Evolutionary conservation across 2,329 filamentous ascomycete genomes (phyloP).

Genomic region (Epichloe typhina): DNA sequence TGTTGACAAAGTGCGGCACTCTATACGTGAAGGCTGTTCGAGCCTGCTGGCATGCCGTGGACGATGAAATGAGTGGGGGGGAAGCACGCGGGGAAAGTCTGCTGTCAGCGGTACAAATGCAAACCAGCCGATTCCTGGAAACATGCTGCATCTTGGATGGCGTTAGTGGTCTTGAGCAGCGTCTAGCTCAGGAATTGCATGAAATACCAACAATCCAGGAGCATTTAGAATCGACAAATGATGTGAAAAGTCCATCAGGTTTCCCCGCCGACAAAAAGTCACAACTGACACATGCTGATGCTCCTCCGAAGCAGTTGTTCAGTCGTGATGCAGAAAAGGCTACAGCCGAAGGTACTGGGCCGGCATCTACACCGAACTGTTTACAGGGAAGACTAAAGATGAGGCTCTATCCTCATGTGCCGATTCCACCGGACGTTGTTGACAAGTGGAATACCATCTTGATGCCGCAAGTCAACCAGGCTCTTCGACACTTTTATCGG

Average conservation of each 20-base stretch:
- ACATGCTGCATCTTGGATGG: conserved; percentile 48
- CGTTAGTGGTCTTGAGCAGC: conserved; percentile 41
- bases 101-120: conserved; percentile 38
- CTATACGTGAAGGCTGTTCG: conserved; percentile 65
- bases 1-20: conserved; percentile 57
- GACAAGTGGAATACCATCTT: conserved; percentile 60
- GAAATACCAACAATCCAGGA: conserved; percentile 7
- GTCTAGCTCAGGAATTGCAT: conserved; percentile 34
- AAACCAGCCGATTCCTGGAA: conserved; percentile 44
- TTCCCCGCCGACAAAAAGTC: conserved; percentile 3
- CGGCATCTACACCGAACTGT: not conserved
- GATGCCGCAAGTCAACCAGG: conserved; percentile 60
- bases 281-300: not conserved
- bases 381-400: conserved; percentile 24
- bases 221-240: not conserved
- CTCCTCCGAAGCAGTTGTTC: not conserved
- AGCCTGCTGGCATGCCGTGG: conserved; percentile 57
- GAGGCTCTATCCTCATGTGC: conserved; percentile 46
- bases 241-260: conserved; percentile 1
- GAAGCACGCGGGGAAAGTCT: conserved; percentile 33
- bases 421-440: conserved; percentile 45
- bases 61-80: conserved; percentile 40
- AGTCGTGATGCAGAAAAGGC: not conserved
- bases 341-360: not conserved
- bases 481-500: conserved; percentile 56